Conservation (phyloP, 805 yeast genomes). For the Sungouiella thailandica region DNA sequence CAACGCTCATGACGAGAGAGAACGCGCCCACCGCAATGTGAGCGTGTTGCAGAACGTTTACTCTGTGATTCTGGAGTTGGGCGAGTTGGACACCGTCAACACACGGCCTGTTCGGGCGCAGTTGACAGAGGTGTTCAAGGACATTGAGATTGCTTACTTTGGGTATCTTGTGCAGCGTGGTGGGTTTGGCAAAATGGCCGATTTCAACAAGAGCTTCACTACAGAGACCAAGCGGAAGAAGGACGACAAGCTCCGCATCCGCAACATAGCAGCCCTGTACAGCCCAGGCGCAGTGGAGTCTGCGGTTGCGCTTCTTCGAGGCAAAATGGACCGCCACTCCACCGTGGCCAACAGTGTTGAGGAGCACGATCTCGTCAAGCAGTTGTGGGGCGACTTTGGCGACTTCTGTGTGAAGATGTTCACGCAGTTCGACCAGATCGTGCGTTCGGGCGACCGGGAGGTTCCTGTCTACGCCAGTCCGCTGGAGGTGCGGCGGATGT, state of each 20-base stretch:
- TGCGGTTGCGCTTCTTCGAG: slow-evolving; percentile 51
- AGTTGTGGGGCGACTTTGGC: slow-evolving; percentile 68
- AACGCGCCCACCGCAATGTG: slow-evolving; percentile 36
- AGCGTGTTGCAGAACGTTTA: slow-evolving; percentile 36
- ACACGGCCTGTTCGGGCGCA: slow-evolving; percentile 19
- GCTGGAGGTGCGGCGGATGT: slow-evolving; percentile 54
- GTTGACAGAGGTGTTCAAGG: slow-evolving; percentile 24
- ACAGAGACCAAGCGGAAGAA: slow-evolving; percentile 55
- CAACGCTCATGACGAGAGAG: slow-evolving; percentile 40
- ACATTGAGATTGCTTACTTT: slow-evolving; percentile 29
- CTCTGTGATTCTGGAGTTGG: slow-evolving; percentile 30
- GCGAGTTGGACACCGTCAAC: slow-evolving; percentile 20
- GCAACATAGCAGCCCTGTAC: slow-evolving; percentile 51
- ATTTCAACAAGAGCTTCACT: slow-evolving; percentile 62
- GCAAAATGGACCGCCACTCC: slow-evolving; percentile 55
- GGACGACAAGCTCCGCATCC: slow-evolving; percentile 55
- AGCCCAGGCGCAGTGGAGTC: slow-evolving; percentile 53
- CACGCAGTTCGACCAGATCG: slow-evolving; percentile 48
- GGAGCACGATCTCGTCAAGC: slow-evolving; percentile 52
- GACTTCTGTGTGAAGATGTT: slow-evolving; percentile 56
- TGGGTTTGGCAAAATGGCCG: slow-evolving; percentile 58
- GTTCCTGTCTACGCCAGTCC: slow-evolving; percentile 46
- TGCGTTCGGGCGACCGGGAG: slow-evolving; percentile 50
- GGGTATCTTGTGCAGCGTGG: slow-evolving; percentile 36
- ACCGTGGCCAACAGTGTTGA: slow-evolving; percentile 33